Evolutionary conservation across 768 basidiomycete species (phyloP), one percentile per base, ranked within the genome.

Genomic region (Amanita polypyramis): DNA sequence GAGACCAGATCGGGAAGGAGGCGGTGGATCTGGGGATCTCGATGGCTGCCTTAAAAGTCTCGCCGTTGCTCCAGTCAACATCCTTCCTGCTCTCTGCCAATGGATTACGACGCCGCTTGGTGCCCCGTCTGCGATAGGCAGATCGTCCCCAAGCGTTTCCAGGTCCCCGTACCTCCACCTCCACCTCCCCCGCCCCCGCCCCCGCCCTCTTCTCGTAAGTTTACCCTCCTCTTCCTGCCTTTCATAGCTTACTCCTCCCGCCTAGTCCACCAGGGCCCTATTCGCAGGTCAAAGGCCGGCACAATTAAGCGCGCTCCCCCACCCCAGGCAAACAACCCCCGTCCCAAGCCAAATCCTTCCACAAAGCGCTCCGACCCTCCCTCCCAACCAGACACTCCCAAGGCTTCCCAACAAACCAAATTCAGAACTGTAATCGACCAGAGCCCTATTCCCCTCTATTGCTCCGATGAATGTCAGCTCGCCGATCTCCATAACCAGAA

Each of bases 41-140:
- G 54, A 50, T 54, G 43, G 35, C 11, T 32, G 41, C 44, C 54
- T 61, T 66, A 66, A 62, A 65, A 67, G 54, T 39, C 20, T 41
- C 44, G 30, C 40, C 55, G 45, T 51, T 44, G 50, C 25, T 50
- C 54, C 49, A 38, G 49, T 8, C 19, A 27, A 27, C 39, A 0
- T 23, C 39, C 53, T 51, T 52, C 50, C 54, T 55, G 52, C 52
- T 49, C 25, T 17, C 42, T 19, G 41, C 54, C 47, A n/a, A 69
- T 70, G 68, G 70, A 73, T 43, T 71, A 80, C 67, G 85, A 86
- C 66, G 73, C 80, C 52, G 69, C 79, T 48, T 91, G 83, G 82
- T 90, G 87, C 74, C 83, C 84, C 43, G 77, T 76, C 58, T 91
- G 88, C 70, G 76, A 80, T 57, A 70, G 77, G 55, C 81, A 82